Conservation (phyloP, 2,329 filamentous ascomycete species). For the Aspergillus luchuensis region DNA sequence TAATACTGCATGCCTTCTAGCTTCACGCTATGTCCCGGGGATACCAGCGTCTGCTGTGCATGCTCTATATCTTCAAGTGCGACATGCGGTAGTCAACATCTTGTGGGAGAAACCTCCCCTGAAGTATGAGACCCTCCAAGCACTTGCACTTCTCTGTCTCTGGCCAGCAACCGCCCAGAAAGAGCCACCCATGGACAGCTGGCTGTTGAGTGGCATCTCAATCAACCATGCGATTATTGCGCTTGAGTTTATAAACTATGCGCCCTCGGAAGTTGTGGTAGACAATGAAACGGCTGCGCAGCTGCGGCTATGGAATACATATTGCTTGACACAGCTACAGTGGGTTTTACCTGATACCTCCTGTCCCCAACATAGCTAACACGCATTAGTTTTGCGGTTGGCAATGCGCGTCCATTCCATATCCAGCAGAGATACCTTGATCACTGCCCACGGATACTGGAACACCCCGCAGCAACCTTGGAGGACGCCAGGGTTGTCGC, state of each 20-base stretch:
- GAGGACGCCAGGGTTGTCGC: slow-evolving; percentile 36
- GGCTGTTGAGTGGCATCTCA: slow-evolving; percentile 40
- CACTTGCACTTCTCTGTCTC: slow-evolving; percentile 34
- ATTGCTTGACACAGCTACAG: slow-evolving; percentile 39
- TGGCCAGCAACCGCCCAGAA: slow-evolving; percentile 37
- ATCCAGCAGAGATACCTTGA: slow-evolving; percentile 34
- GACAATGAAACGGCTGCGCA: slow-evolving; percentile 34
- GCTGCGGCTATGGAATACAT: slow-evolving; percentile 38
- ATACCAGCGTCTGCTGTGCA: slow-evolving; percentile 31
- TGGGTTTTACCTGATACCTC: slow-evolving; percentile 17
- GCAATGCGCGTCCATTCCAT: slow-evolving; percentile 35
- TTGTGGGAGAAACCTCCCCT: slow-evolving; percentile 34
- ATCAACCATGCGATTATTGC: slow-evolving; percentile 36
- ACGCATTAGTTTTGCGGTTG: slow-evolving; percentile 29
- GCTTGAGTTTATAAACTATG: slow-evolving; percentile 25
- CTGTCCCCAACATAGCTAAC: slow-evolving; percentile 12
- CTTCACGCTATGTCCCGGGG: slow-evolving; percentile 37
- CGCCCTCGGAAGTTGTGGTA: slow-evolving; percentile 26
- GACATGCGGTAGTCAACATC: slow-evolving; percentile 32
- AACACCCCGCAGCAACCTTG: slow-evolving; percentile 32
- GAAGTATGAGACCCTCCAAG: slow-evolving; percentile 35
- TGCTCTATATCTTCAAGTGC: slow-evolving; percentile 36
- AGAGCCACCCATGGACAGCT: slow-evolving; percentile 38
- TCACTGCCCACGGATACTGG: slow-evolving; percentile 34
- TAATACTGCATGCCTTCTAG: slow-evolving; percentile 37